Evolutionary conservation across 345 rosid species (phyloP).

Genomic region (Ceriops decandra): DNA sequence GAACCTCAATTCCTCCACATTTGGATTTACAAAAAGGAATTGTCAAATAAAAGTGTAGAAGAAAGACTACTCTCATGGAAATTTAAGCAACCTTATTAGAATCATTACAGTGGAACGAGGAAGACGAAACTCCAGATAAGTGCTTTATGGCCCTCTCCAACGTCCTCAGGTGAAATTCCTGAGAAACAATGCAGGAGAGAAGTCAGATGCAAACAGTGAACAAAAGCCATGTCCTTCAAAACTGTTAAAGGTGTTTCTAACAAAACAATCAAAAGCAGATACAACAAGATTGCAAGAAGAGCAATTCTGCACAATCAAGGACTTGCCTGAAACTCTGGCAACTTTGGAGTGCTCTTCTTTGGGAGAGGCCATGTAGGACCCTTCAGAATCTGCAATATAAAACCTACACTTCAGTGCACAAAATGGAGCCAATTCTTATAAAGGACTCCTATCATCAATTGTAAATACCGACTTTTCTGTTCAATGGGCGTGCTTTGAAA

Average conservation of each 20-base stretch:
- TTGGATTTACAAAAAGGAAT: slow-evolving; percentile 4
- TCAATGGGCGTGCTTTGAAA: slow-evolving; percentile 93
- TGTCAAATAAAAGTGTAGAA: neutral
- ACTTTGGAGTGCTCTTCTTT: slow-evolving; percentile 70
- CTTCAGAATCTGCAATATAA: slow-evolving; percentile 66
- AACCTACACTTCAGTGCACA: slow-evolving; percentile 18
- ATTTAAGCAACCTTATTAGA: slow-evolving; percentile 45
- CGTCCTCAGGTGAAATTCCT: slow-evolving; percentile 92
- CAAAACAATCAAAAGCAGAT: neutral
- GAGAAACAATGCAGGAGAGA: slow-evolving; percentile 22
- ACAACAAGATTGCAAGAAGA: neutral
- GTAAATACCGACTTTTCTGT: slow-evolving; percentile 73
- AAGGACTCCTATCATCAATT: slow-evolving; percentile 9
- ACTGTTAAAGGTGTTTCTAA: neutral
- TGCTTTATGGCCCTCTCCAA: slow-evolving; percentile 84
- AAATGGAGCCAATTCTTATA: slow-evolving; percentile 1
- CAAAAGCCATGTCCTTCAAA: neutral
- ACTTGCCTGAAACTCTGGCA: slow-evolving; percentile 84
- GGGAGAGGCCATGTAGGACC: slow-evolving; percentile 76
- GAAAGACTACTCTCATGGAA: neutral
- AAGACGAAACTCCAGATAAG: slow-evolving; percentile 41
- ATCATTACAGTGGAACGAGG: slow-evolving; percentile 35
- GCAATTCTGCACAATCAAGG: slow-evolving; percentile 13
- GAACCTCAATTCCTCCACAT: slow-evolving; percentile 6
- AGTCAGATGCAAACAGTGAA: slow-evolving; percentile 10